Conservation (phyloP, 306 rosid species). For the Lotus japonicus region DNA sequence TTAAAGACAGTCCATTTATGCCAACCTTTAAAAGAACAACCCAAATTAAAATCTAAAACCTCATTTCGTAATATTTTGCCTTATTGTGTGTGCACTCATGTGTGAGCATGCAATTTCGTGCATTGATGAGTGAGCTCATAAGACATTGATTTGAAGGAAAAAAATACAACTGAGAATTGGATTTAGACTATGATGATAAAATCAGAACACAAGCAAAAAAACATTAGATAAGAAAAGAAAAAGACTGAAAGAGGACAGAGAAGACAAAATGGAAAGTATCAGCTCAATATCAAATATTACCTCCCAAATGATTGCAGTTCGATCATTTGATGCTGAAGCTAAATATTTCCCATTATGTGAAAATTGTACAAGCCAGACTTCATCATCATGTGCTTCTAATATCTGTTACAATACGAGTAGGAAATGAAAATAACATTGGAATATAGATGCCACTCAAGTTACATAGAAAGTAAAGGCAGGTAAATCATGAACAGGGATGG, state of each 20-base stretch:
- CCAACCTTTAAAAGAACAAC: constrained; percentile 47
- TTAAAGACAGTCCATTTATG: constrained; percentile 42
- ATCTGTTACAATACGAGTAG: constrained; percentile 34
- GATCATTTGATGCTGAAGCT: constrained; percentile 91
- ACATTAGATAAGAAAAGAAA: not conserved
- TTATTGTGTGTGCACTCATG: not conserved
- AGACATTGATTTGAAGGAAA: not conserved
- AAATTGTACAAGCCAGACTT: constrained; percentile 92
- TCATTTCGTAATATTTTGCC: not conserved
- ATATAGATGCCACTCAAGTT: not conserved
- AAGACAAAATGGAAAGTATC: not conserved
- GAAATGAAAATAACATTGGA: constrained; percentile 22
- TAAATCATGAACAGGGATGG: not conserved
- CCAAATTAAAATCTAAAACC: not conserved
- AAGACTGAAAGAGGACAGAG: not conserved
- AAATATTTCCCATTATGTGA: constrained; percentile 84
- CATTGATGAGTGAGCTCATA: not conserved
- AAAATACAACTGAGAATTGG: not conserved
- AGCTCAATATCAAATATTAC: constrained; percentile 35
- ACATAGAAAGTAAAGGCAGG: constrained; percentile 3
- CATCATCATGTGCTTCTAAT: constrained; percentile 75
- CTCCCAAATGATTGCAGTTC: constrained; percentile 92
- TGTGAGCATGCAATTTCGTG: not conserved
- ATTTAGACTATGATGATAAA: constrained; percentile 1
- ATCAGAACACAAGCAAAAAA: constrained; percentile 5